phyloP scores from a whole-genome alignment of 129 eudicot genomes.

The Lactuca saligna region DNA sequence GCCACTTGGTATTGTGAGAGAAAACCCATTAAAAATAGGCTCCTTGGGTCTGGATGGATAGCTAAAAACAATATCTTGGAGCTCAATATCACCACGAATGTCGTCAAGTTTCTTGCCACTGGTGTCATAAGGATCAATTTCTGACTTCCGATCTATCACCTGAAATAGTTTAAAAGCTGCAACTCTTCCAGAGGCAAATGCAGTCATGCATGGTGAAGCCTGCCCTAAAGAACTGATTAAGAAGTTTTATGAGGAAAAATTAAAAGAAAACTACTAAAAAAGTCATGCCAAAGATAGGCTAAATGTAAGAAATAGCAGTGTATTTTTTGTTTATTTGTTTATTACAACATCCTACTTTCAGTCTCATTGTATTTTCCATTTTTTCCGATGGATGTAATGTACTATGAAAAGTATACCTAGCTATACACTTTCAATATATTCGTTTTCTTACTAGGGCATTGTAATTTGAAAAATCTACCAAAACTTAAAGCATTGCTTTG shows the following conservation, averaged over 20 bases:
- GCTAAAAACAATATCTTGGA: slow-evolving; percentile 50
- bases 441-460: too few relatives aligned
- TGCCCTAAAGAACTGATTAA: slow-evolving; percentile 61
- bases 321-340: too few relatives aligned
- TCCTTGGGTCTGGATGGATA: slow-evolving; percentile 72
- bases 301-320: too few relatives aligned
- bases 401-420: too few relatives aligned
- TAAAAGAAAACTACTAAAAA: not conserved
- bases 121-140: slow-evolving; percentile 61
- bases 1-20: slow-evolving; percentile 57
- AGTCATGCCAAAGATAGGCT: not conserved
- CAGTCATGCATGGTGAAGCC: slow-evolving; percentile 64
- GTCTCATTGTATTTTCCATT: too few relatives aligned
- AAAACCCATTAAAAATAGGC: slow-evolving; percentile 52
- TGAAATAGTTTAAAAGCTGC: slow-evolving; percentile 76
- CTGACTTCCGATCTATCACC: slow-evolving; percentile 54
- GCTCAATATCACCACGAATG: slow-evolving; percentile 58
- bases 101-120: slow-evolving; percentile 45
- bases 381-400: too few relatives aligned
- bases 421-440: too few relatives aligned
- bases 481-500: too few relatives aligned
- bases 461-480: too few relatives aligned
- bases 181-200: slow-evolving; percentile 69
- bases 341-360: too few relatives aligned
- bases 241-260: not conserved